Evolutionary conservation across 2,329 filamentous ascomycete species (phyloP).

Genomic region (Metarhizium robertsii): DNA sequence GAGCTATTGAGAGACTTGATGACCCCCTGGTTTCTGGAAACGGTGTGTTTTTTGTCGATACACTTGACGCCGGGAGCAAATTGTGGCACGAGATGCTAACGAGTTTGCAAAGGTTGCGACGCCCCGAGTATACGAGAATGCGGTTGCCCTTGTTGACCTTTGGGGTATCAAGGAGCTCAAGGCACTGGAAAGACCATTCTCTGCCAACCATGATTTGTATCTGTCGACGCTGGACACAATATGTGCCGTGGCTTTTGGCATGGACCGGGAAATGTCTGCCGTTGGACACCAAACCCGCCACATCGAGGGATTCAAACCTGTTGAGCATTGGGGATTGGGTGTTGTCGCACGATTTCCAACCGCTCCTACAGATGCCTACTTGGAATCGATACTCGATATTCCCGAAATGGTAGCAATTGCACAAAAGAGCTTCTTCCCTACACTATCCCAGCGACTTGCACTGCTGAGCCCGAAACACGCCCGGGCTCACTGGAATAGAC

Average conservation of each 20-base stretch:
- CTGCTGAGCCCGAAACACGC: constrained; percentile 16
- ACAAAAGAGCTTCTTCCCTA: constrained; percentile 13
- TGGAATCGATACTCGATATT: constrained; percentile 14
- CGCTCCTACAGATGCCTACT: constrained; percentile 10
- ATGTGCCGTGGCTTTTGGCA: constrained; percentile 23
- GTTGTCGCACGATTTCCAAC: constrained; percentile 10
- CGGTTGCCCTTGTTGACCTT: constrained; percentile 20
- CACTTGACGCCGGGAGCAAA: too few species aligned
- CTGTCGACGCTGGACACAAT: constrained; percentile 25
- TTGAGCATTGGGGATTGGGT: neutral
- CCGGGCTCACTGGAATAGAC: constrained; percentile 15
- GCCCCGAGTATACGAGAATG: constrained; percentile 24
- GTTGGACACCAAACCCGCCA: constrained; percentile 10
- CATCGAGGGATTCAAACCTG: constrained; percentile 1
- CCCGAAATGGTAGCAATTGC: constrained; percentile 16
- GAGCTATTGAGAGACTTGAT: constrained; percentile 27
- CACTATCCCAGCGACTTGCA: constrained; percentile 12
- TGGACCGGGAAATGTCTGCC: constrained; percentile 12
- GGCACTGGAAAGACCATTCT: constrained; percentile 20
- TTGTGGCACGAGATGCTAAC: neutral
- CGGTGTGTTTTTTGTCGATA: constrained; percentile 8
- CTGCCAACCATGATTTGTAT: constrained; percentile 21
- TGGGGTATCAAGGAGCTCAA: constrained; percentile 23
- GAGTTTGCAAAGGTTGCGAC: constrained; percentile 20
- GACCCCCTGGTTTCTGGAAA: constrained; percentile 24